A percentile compares a stretch with the other conserved stretches of the same genome.
These are phyloP conservation scores for Termitomyces sp. DNA, from an alignment of 768 basidiomycete genomes.

Conservation along the genomic window DNA sequence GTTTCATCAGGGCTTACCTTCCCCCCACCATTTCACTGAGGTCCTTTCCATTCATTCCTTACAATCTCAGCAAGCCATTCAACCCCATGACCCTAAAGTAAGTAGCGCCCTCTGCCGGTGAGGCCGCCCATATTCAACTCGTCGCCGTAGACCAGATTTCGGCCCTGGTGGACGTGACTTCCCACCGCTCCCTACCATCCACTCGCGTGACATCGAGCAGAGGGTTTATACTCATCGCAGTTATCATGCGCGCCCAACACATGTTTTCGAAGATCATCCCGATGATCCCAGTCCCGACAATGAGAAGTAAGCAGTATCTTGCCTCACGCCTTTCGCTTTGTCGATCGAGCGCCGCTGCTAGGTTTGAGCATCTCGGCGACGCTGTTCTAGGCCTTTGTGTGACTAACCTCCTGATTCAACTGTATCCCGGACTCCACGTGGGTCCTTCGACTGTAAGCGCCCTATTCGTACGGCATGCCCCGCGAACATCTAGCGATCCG, in stretches of 20 bases:
- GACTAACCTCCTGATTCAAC: conserved; percentile 59
- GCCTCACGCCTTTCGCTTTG: background rate
- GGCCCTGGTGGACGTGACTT: conserved; percentile 39
- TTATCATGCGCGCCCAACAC: conserved; percentile 64
- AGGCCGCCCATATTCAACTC: background rate
- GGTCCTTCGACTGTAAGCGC: conserved; percentile 71
- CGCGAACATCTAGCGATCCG: conserved; percentile 8
- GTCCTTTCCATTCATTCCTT: conserved; percentile 16
- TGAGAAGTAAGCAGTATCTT: conserved; percentile 54
- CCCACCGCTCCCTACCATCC: conserved; percentile 63
- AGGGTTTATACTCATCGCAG: conserved; percentile 80
- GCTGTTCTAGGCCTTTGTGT: conserved; percentile 67
- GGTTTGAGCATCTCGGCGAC: conserved; percentile 78
- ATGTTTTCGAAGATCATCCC: conserved; percentile 73
- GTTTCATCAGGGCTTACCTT: conserved; percentile 10
- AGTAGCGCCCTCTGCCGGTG: background rate
- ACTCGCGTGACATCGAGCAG: conserved; percentile 38
- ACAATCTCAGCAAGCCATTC: background rate
- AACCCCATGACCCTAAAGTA: conserved; percentile 19
- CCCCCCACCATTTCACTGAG: conserved; percentile 16
- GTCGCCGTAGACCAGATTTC: conserved; percentile 38
- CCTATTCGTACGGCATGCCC: conserved; percentile 14
- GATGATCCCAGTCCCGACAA: conserved; percentile 80
- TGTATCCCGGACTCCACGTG: conserved; percentile 69
- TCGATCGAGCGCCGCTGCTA: conserved; percentile 23